Evolutionary conservation across 2,329 filamentous ascomycete genomes (phyloP), one percentile per base, ranked within the genome.

Genomic region (Fusarium piperis): DNA sequence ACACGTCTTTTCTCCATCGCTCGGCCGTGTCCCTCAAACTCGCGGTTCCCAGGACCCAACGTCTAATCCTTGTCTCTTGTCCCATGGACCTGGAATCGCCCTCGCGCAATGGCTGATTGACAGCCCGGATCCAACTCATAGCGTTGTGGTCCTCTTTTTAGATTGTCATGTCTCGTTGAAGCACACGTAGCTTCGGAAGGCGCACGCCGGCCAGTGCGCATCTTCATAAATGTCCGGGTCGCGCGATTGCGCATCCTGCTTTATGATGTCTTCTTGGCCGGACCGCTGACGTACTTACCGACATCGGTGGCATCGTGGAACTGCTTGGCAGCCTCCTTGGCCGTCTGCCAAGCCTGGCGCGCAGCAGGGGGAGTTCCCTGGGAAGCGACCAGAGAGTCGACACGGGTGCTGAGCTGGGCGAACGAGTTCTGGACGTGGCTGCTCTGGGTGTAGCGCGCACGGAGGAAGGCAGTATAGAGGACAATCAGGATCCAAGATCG

Each of bases 401-500:
- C 85, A 74, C 93, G 90, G 61, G 92, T 90, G 78, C 90, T 90
- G 62, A 95, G 83, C 76, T 92, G 88, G 71, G 87, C 85, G 79
- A 98, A 92, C 53, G 93, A 91, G 77, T 88, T 89, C 86, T 97
- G 94, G n/a, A 98, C 93, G 79, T 98, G 97, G 72, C 86, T 89
- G 88, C 94, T 98, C 88, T 98, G 95, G 64, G 91, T 87, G 84
- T 92, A 95, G 78, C 96, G 92, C 44, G 95, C 93, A 76, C 96
- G 94, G 81, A 98, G 90, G 88, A 99, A 99, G 76, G 91, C 88
- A 73, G 94, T 94, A 89, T 98, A 99, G 81, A 97, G 82, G 68
- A 85, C 85, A 68, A 99, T 84, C 59, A 98, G 87, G 78, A 98
- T 91, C 94, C 95, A 98, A 71, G 94, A 96, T 75, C 94, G 92